Percentiles rank a stretch among this genome's conserved stretches.
Evolutionary conservation across 2,329 filamentous ascomycete species (phyloP).

Genomic region (Colletotrichum sp.): DNA sequence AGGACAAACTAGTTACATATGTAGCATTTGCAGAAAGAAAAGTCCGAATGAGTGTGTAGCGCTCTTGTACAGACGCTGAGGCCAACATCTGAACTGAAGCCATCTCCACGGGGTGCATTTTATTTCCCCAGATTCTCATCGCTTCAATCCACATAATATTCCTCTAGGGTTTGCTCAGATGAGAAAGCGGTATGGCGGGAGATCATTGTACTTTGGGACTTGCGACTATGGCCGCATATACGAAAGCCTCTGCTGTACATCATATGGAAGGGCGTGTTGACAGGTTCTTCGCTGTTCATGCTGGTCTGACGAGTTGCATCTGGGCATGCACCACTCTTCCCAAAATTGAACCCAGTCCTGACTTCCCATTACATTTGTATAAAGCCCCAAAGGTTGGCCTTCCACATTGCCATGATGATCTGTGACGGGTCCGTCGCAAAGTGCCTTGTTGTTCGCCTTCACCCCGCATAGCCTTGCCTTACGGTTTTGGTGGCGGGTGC

Average conservation of each 20-base stretch:
- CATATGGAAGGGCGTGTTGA: no score
- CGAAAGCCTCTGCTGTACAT: background rate
- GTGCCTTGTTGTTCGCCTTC: background rate
- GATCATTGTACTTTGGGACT: background rate
- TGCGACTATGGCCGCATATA: background rate
- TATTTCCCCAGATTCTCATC: background rate
- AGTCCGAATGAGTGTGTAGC: no score
- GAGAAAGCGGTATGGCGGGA: background rate
- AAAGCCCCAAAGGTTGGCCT: background rate
- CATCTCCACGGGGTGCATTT: background rate
- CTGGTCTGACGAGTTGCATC: no score
- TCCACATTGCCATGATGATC: background rate
- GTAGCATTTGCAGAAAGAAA: no score
- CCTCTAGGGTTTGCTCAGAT: background rate
- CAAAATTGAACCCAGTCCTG: no score
- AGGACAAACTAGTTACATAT: no score
- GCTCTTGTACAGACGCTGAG: background rate
- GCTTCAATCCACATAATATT: background rate
- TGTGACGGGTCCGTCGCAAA: background rate
- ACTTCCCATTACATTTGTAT: background rate
- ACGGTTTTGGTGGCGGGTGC: background rate
- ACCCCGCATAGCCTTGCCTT: background rate
- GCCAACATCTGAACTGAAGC: background rate
- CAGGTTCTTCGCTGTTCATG: no score
- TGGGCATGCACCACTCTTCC: no score